Conservation (phyloP, 179 eudicot genomes). For the Silene vulgaris region DNA sequence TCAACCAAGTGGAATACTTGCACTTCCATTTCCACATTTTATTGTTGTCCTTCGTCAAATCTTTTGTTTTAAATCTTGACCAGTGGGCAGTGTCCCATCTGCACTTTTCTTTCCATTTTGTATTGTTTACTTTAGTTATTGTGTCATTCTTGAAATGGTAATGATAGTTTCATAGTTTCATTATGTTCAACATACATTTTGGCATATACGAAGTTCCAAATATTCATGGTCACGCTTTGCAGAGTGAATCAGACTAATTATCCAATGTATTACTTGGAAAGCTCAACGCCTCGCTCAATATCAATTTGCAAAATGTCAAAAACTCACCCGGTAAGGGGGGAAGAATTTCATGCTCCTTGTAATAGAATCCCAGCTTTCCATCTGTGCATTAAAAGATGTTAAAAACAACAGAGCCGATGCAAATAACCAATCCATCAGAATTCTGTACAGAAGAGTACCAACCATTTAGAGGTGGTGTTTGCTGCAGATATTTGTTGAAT, state of each 20-base stretch:
- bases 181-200: no score
- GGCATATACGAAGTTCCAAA: not conserved
- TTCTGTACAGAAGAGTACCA: constrained; percentile 16
- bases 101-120: no score
- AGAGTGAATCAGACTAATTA: not conserved
- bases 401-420: constrained; percentile 1
- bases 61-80: no score
- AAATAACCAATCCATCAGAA: constrained; percentile 3
- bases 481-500: constrained; percentile 57
- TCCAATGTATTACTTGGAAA: not conserved
- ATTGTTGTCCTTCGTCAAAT: no score
- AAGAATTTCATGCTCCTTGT: constrained; percentile 82
- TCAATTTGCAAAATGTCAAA: not conserved
- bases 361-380: constrained; percentile 83
- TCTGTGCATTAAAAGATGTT: constrained; percentile 34
- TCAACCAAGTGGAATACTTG: no score
- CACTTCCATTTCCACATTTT: no score
- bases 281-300: not conserved
- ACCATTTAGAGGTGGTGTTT: constrained; percentile 80
- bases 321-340: constrained; percentile 74
- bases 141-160: no score
- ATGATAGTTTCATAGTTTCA: no score
- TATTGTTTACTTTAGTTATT: no score
- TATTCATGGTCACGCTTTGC: not conserved
- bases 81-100: no score